phyloP scores from a whole-genome alignment of 495 filamentous ascomycete genomes.

The Penicillium nucicola region DNA sequence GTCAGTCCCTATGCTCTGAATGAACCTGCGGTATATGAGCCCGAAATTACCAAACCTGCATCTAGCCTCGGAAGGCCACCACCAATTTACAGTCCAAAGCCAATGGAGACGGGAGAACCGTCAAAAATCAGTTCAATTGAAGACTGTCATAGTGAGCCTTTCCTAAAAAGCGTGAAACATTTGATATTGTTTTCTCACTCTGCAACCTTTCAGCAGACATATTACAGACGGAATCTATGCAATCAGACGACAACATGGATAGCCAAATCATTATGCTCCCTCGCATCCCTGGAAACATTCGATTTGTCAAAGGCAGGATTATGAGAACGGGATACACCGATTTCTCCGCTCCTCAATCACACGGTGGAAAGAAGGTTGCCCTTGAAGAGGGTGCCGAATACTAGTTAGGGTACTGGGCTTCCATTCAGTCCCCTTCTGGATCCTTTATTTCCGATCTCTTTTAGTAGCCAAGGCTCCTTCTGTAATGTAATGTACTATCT shows the following conservation, averaged over 20 bases:
- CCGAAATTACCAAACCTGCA: neutral
- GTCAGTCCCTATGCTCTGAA: neutral
- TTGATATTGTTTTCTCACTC: neutral
- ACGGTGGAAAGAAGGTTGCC: too few species aligned
- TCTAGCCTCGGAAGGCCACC: neutral
- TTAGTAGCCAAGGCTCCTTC: too few species aligned
- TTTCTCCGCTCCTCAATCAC: neutral
- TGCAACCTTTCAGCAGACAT: neutral
- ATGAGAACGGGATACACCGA: neutral
- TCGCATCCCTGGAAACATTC: neutral
- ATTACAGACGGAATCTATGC: neutral
- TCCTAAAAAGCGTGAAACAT: neutral
- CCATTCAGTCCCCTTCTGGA: too few species aligned
- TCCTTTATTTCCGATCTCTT: too few species aligned
- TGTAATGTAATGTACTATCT: too few species aligned
- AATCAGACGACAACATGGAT: neutral
- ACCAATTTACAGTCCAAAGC: neutral
- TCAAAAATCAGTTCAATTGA: neutral
- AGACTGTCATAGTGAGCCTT: neutral
- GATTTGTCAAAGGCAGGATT: neutral
- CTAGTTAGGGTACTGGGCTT: too few species aligned
- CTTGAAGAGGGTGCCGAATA: too few species aligned
- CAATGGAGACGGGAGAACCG: neutral
- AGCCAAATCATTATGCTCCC: neutral
- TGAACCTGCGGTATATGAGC: conserved; percentile 1